Base-by-base conservation (phyloP, 78 protist species). In the Dictyostelium brefeldianum region DNA sequence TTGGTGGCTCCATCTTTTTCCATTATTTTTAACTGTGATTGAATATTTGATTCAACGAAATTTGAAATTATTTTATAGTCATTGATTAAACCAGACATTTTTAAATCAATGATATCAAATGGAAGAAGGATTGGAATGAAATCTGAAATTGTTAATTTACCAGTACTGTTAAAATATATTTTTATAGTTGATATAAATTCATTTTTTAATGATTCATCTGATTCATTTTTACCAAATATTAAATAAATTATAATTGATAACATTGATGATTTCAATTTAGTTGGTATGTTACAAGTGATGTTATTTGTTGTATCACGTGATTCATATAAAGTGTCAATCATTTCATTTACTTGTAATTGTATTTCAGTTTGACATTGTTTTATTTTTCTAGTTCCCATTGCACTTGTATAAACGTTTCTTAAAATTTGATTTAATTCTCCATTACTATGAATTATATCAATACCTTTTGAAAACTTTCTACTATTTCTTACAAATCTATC, bases 371-470 rank as follows among this genome's bases (percentile, higher is more conserved):
- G 81, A 20, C 43, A 11, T 2, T 57, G 11, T 53, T 46, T 73
- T 0, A 43, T 11, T 46, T 57, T 53, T 54, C 56, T 18, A 20
- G n/a, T 43, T 3, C 56, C 53, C 20, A 83, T 53, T 14, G 59
- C 64, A 11, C 5, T 41, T 5, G 48, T 4, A 46, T 54, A 50
- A 7, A 83, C 14, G 0, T 18, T 43, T 57, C 56, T 70, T 12
- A 73, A 20, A 12, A 29, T 70, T 10, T 41, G 53, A 81, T 81
- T 73, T 43, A 73, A 65, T 3, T 51, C 82, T 0, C 91, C 91
- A 74, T 83, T 83, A 12, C 75, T 56, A 46, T 47, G 25, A 22
- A 47, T 43, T n/a, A 74, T 47, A 48, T 74, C 50, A 11, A 74
- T n/a, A 4, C 59, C 80, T 7, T 74, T 74, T n/a, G 25, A 47